Conservation (phyloP, 139 green algal genomes). For the Astrephomene gubernaculifera region DNA sequence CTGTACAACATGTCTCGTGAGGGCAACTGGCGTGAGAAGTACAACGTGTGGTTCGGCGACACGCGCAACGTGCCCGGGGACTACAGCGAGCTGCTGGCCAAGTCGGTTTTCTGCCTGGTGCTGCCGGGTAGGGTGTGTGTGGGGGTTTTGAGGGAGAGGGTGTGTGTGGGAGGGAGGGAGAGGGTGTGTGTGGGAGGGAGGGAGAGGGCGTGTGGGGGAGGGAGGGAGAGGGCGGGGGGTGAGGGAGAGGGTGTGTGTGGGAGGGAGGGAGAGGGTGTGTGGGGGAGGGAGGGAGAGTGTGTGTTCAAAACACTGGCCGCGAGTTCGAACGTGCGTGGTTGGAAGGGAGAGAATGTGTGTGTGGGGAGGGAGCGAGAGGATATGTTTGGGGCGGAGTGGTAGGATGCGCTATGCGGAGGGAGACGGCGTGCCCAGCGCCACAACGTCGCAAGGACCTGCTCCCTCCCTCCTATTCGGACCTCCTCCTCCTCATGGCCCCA, state of each 20-base stretch:
- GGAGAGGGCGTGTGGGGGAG: not conserved
- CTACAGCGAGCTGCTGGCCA: slow-evolving; percentile 49
- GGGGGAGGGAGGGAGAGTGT: not conserved
- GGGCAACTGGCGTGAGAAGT: slow-evolving; percentile 39
- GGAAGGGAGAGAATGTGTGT: not conserved
- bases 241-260: not conserved
- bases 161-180: not conserved
- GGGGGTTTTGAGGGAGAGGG: not conserved
- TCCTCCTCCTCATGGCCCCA: too few species aligned
- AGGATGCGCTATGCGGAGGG: too few species aligned
- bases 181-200: not conserved
- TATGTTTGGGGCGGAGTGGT: too few species aligned
- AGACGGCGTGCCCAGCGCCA: too few species aligned
- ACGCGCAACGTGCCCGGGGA: slow-evolving; percentile 13
- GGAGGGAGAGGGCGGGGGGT: not conserved
- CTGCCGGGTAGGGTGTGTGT: slow-evolving; percentile 48
- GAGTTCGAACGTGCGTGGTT: too few species aligned
- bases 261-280: too few species aligned
- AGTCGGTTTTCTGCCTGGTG: slow-evolving; percentile 67
- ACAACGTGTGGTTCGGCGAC: slow-evolving; percentile 36
- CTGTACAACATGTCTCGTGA: slow-evolving; percentile 45
- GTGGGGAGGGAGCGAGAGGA: too few species aligned
- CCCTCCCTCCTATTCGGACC: too few species aligned
- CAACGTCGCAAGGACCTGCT: too few species aligned
- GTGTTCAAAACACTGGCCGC: too few species aligned